These are phyloP conservation scores for Adansonia madagascariensis DNA, from an alignment of 441 rosid species.

Conservation along the genomic window DNA sequence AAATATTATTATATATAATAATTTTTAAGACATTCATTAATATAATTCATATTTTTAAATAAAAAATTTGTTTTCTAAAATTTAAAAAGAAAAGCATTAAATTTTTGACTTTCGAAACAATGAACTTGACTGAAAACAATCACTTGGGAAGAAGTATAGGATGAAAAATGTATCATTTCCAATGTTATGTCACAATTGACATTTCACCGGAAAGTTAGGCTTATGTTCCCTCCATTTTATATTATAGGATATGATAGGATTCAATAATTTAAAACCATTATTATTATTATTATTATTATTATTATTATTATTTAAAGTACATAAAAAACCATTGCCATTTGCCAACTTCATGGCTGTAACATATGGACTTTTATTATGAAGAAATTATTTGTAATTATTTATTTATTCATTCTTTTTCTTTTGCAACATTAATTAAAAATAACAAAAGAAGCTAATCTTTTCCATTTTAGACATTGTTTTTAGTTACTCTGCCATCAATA, in stretches of 20 bases:
- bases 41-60: too few species aligned
- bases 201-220: conserved; percentile 15
- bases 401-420: not conserved
- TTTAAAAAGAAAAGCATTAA: not conserved
- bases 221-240: conserved; percentile 1
- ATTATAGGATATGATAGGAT: not conserved
- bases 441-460: too few species aligned
- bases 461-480: not conserved
- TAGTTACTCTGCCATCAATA: not conserved
- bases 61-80: not conserved
- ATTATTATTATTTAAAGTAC: not conserved
- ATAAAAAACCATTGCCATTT: not conserved
- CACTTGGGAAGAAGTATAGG: not conserved
- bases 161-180: not conserved
- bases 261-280: not conserved
- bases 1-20: too few species aligned
- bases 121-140: not conserved
- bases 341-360: not conserved
- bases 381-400: not conserved
- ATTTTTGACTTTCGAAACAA: not conserved
- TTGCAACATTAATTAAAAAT: not conserved
- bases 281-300: not conserved
- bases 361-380: too few species aligned
- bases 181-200: not conserved
- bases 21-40: too few species aligned